Conservation (phyloP, 1,139 yeast species). For the Meyerozyma guilliermondii region DNA sequence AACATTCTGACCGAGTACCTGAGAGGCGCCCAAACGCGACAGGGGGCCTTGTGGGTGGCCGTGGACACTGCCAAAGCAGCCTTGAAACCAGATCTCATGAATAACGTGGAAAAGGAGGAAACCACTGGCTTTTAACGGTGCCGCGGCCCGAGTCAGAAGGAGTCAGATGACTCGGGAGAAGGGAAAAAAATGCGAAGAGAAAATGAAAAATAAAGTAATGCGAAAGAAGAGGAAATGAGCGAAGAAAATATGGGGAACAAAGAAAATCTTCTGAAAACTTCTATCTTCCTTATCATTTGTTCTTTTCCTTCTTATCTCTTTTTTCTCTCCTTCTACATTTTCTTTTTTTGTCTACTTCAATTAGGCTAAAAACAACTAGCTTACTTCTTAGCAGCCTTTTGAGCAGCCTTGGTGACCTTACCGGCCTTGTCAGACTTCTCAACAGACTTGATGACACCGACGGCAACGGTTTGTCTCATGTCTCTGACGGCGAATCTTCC, state of each 20-base stretch:
- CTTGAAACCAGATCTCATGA: background rate
- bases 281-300: too few relatives aligned
- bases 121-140: background rate
- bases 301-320: background rate
- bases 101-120: background rate
- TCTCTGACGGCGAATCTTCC: conserved; percentile 19
- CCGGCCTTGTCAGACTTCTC: conserved; percentile 27
- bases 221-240: too few relatives aligned
- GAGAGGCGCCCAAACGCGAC: background rate
- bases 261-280: too few relatives aligned
- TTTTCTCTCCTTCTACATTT: background rate
- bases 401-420: conserved; percentile 99
- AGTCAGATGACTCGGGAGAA: background rate
- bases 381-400: conserved; percentile 97
- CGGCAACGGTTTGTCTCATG: conserved; percentile 19
- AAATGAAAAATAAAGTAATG: too few relatives aligned
- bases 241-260: too few relatives aligned
- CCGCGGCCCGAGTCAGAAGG: background rate
- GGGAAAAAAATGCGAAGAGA: too few relatives aligned
- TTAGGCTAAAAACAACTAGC: conserved; percentile 10
- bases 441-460: conserved; percentile 18
- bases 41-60: background rate
- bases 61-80: background rate
- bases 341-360: conserved; percentile 4
- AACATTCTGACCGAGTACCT: conserved; percentile 8